These are phyloP conservation scores for Globisporangium sylvaticum DNA, from an alignment of 352 stramenopile genomes.

Conservation along the genomic window DNA sequence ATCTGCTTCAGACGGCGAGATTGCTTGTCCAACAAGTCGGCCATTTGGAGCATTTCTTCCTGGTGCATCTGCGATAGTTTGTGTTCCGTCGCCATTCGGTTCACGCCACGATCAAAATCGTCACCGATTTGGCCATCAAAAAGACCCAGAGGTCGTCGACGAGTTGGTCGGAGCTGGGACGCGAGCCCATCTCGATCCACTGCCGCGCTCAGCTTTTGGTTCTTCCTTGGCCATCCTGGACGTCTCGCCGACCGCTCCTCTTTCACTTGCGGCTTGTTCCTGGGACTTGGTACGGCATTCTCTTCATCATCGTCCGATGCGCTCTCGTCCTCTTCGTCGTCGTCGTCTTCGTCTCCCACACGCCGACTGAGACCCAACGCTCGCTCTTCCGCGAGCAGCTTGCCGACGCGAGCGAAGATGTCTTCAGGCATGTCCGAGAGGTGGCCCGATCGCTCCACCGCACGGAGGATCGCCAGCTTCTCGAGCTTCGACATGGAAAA, in stretches of 20 bases:
- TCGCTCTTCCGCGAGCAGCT: neutral
- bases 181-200: neutral
- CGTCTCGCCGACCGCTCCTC: neutral
- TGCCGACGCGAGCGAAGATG: neutral
- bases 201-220: neutral
- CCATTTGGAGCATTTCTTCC: neutral
- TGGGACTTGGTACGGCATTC: neutral
- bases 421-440: constrained; percentile 3
- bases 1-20: neutral
- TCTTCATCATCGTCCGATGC: neutral
- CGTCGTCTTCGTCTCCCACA: neutral
- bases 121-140: neutral
- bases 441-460: neutral
- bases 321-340: neutral
- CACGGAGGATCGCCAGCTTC: neutral
- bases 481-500: constrained; percentile 6
- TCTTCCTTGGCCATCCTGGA: neutral
- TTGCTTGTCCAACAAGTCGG: neutral
- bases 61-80: neutral
- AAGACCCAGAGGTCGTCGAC: neutral
- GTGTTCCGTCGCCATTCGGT: neutral
- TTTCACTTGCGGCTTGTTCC: neutral
- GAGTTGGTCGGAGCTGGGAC: neutral
- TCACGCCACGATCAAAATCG: neutral
- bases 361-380: neutral